Percentiles rank a stretch among this genome's conserved stretches.
Evolutionary conservation across 2,329 filamentous ascomycete genomes (phyloP).

Genomic region (Pseudocercospora eumusae): DNA sequence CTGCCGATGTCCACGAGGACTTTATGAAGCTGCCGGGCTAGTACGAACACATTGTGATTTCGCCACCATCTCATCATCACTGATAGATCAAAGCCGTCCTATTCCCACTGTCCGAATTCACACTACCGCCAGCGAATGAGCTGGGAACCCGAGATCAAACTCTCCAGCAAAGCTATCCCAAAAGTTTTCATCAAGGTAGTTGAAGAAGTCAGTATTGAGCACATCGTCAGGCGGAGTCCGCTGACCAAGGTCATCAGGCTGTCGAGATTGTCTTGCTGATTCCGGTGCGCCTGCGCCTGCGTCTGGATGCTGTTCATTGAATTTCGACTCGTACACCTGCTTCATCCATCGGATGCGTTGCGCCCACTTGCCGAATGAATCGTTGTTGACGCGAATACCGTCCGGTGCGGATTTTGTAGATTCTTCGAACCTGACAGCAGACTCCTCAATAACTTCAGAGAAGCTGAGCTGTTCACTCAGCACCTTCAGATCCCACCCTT

Average conservation of each 20-base stretch:
- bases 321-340: conserved; percentile 33
- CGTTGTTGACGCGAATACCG: conserved; percentile 34
- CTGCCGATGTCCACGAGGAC: not conserved
- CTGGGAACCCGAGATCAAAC: conserved; percentile 20
- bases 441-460: conserved; percentile 27
- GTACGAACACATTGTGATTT: not conserved
- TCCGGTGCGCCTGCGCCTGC: conserved; percentile 6
- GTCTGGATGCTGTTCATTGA: conserved; percentile 7
- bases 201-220: conserved; percentile 34
- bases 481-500: conserved; percentile 35
- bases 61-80: not conserved
- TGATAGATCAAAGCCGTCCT: not conserved
- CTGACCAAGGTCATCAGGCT: conserved; percentile 18
- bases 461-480: conserved; percentile 30
- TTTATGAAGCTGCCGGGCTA: not conserved
- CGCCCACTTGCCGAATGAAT: conserved; percentile 37
- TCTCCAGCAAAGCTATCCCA: conserved; percentile 32
- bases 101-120: not conserved
- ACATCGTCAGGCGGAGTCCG: conserved; percentile 32
- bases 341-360: conserved; percentile 34
- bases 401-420: conserved; percentile 26
- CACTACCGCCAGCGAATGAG: not conserved
- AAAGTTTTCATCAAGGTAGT: conserved; percentile 33
- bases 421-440: conserved; percentile 29
- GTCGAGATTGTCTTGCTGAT: conserved; percentile 10